phyloP scores from a whole-genome alignment of 192 early-diverging fungal genomes.

The Rhizophagus sp. region DNA sequence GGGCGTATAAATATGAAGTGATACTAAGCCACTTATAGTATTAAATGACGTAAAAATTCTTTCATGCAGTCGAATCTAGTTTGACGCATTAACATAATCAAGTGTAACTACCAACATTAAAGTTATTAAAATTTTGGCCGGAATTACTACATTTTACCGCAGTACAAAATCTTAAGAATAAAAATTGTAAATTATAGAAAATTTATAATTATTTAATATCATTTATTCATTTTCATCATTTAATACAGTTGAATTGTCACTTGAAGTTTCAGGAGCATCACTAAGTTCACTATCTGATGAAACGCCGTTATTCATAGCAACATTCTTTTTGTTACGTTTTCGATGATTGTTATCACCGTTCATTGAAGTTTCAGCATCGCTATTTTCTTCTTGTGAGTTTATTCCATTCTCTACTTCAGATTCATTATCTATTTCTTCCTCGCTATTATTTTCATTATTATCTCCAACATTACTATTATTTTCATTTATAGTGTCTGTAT shows the following conservation, averaged over 20 bases:
- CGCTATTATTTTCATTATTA: slow-evolving; percentile 8
- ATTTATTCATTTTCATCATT: neutral
- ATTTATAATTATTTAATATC: too few relatives aligned
- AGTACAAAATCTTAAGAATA: neutral
- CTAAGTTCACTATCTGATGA: slow-evolving; percentile 15
- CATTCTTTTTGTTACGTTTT: neutral
- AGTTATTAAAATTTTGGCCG: too few relatives aligned
- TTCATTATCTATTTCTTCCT: slow-evolving; percentile 7
- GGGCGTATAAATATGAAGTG: neutral
- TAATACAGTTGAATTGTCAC: neutral
- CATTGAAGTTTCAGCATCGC: slow-evolving; percentile 8
- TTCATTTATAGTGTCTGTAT: slow-evolving; percentile 4
- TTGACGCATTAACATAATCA: too few relatives aligned
- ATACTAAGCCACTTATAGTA: neutral
- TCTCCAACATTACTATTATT: slow-evolving; percentile 28
- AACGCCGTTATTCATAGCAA: neutral
- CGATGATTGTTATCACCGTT: neutral
- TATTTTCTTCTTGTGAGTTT: neutral
- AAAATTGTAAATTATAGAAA: too few relatives aligned
- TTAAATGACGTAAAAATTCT: neutral
- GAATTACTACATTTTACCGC: neutral
- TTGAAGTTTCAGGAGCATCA: slow-evolving; percentile 13
- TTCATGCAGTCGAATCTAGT: too few relatives aligned
- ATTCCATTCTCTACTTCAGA: slow-evolving; percentile 31
- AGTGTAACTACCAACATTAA: too few relatives aligned